Conservation (phyloP, 2,329 filamentous ascomycete genomes). For the Colletotrichum sp. region DNA sequence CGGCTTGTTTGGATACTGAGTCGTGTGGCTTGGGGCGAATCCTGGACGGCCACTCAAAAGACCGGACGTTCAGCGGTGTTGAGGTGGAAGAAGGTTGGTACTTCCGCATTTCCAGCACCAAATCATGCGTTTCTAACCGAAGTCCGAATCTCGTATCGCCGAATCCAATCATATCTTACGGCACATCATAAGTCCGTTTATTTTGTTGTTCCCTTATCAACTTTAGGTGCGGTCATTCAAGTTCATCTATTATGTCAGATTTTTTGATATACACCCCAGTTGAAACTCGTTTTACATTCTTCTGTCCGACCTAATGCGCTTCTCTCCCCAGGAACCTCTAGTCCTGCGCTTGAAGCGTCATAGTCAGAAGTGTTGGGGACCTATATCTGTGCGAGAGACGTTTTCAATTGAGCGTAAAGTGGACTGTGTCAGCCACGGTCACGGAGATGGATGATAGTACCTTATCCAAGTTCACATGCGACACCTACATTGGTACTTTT, state of each 20-base stretch:
- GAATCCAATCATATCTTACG: neutral
- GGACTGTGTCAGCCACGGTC: no score
- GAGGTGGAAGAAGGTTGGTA: neutral
- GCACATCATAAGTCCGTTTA: neutral
- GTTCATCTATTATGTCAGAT: neutral
- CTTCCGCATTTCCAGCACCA: neutral
- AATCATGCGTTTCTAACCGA: neutral
- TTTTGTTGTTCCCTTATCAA: neutral
- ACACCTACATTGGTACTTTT: no score
- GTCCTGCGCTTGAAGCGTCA: no score
- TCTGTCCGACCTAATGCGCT: neutral
- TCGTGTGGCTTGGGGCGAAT: neutral
- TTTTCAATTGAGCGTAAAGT: no score
- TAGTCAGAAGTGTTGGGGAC: no score
- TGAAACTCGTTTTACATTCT: neutral
- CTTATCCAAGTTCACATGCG: no score
- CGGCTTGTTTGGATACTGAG: neutral
- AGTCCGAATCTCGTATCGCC: neutral
- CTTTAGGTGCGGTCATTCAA: neutral
- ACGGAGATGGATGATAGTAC: fast-evolving
- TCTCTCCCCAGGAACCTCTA: fast-evolving
- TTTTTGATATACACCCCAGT: neutral
- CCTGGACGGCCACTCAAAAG: neutral
- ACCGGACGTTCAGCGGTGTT: neutral
- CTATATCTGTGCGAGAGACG: no score